Base-by-base conservation (phyloP, 2,329 filamentous ascomycete genomes). In the Ascocoryne sarcoides region DNA sequence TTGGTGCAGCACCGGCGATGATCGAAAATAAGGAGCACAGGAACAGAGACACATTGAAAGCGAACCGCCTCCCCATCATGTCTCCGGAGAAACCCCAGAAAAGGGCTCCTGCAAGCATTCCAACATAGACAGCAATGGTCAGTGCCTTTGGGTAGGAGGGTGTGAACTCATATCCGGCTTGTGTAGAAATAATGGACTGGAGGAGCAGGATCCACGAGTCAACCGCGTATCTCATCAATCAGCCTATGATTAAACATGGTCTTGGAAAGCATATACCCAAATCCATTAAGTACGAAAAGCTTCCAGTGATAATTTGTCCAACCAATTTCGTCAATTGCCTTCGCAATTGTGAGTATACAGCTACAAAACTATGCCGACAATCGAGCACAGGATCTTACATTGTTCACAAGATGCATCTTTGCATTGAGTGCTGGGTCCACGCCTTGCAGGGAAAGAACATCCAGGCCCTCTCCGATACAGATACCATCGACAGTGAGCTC, bases 31-130 rank as follows among this genome's bases (percentile, higher is more conserved):
- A 56, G 3, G 75, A 72, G 52, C 73, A 79, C 42, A 83, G 65
- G 51, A 84, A 69, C 9, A 84, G 65, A 2, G 75, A 77, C 16
- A 75, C 62, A 52, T 84, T 84, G 63, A 85, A 86, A 4, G 81
- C 80, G 48, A 74, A 75, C 46, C 74, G 73, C 32, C 81, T 69
- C 4, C 80, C 81, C 45, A 84, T 77, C 23, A 84, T 69, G 52
- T 85, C 81, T 16, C 78, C 79, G 3, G 68, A 69, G 20, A 82
- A 60, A 2, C 80, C 80, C 79, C 80, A 85, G 60, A 84, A 83
- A 18, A 83, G 56, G 12, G 76, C 77, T 2, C 78, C 73, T 0
- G 65, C 46, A 37, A 70, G 64, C 64, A 70, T 70, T 12, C 71
- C 71, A 7, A 70, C 66, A 51, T 80, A 84, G 1, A 69, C 70